These are phyloP conservation scores for Colletotrichum tropicicola DNA, from an alignment of 2,329 filamentous ascomycete genomes.

Conservation along the genomic window DNA sequence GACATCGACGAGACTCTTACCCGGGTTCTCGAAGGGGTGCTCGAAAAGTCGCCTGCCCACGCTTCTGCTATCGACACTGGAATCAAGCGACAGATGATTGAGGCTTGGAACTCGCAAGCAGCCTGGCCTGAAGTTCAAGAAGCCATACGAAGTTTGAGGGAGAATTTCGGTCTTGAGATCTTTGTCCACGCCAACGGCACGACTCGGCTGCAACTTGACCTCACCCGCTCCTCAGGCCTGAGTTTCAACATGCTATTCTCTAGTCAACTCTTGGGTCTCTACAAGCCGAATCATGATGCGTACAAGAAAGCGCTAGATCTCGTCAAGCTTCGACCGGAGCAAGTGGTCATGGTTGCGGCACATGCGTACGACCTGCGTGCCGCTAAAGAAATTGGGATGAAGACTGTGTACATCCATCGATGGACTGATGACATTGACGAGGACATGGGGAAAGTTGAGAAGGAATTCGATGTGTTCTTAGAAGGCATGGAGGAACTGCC, in stretches of 20 bases:
- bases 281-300: constrained; percentile 56
- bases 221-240: constrained; percentile 55
- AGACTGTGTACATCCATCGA: constrained; percentile 59
- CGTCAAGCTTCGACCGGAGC: constrained; percentile 52
- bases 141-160: constrained; percentile 49
- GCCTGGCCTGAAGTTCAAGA: constrained; percentile 60
- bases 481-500: constrained; percentile 33
- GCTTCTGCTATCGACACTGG: constrained; percentile 1
- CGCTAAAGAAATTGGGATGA: constrained; percentile 57
- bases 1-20: constrained; percentile 61
- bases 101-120: constrained; percentile 57
- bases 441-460: constrained; percentile 48
- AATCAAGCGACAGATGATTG: constrained; percentile 36
- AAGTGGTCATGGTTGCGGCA: constrained; percentile 61
- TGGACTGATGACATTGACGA: constrained; percentile 63
- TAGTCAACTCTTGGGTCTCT: constrained; percentile 56
- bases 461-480: constrained; percentile 48
- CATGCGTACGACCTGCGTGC: constrained; percentile 63
- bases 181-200: constrained; percentile 65
- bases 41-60: constrained; percentile 37
- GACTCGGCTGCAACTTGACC: constrained; percentile 62
- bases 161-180: constrained; percentile 47
- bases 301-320: constrained; percentile 56
- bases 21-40: constrained; percentile 46
- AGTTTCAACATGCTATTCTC: constrained; percentile 62